These are phyloP conservation scores for Trichoderma guizhouense DNA, from an alignment of 2,329 filamentous ascomycete genomes.

Conservation along the genomic window DNA sequence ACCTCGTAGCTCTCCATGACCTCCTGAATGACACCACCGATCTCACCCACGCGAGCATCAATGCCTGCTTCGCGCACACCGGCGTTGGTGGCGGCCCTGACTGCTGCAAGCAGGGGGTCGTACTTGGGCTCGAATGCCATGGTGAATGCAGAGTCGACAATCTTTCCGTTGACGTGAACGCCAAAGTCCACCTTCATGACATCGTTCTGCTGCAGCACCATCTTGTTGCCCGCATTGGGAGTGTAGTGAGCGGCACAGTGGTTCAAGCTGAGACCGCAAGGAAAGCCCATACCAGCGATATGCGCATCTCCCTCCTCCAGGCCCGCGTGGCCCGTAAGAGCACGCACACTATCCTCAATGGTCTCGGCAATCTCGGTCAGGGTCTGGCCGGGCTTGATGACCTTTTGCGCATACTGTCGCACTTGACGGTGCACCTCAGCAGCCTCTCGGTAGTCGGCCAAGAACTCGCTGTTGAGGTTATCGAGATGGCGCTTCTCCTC, in stretches of 20 bases:
- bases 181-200: conserved; percentile 83
- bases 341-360: conserved; percentile 80
- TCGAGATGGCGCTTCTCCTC: conserved; percentile 83
- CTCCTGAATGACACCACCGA: conserved; percentile 81
- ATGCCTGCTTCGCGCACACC: conserved; percentile 84
- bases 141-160: conserved; percentile 80
- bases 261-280: conserved; percentile 78
- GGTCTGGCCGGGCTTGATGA: conserved; percentile 75
- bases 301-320: conserved; percentile 75
- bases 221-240: conserved; percentile 81
- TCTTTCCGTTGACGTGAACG: conserved; percentile 75
- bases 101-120: conserved; percentile 69
- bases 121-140: conserved; percentile 72
- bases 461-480: conserved; percentile 75
- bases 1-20: conserved; percentile 92
- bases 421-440: conserved; percentile 90
- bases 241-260: conserved; percentile 84
- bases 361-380: conserved; percentile 80
- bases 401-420: conserved; percentile 76
- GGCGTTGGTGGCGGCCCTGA: conserved; percentile 76
- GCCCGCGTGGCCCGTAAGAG: conserved; percentile 72
- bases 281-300: conserved; percentile 81
- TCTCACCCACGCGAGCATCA: conserved; percentile 82
- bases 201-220: conserved; percentile 66
- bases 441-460: conserved; percentile 76